phyloP scores from a whole-genome alignment of 2,329 filamentous ascomycete species.

The Aciculosporium take region DNA sequence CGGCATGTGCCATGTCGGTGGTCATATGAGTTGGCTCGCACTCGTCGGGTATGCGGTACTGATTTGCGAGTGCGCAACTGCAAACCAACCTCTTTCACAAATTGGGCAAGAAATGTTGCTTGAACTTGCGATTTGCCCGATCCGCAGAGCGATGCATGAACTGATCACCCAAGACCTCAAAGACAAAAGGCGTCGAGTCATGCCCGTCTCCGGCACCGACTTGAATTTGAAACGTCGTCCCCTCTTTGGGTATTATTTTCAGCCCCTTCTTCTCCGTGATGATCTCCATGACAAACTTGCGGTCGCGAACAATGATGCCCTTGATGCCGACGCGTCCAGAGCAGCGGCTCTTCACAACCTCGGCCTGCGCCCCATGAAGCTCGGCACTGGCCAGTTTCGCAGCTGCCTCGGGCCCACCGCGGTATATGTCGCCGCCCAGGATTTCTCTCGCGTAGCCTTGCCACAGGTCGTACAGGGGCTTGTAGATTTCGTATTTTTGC shows the following conservation, averaged over 20 bases:
- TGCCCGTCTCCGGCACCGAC: conserved; percentile 32
- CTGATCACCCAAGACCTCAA: conserved; percentile 79
- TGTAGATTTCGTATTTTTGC: conserved; percentile 54
- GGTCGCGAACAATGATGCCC: conserved; percentile 82
- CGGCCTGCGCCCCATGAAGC: conserved; percentile 72
- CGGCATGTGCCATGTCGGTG: too few species aligned
- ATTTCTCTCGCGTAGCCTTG: conserved; percentile 72
- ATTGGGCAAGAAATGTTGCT: conserved; percentile 52
- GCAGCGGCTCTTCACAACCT: conserved; percentile 72
- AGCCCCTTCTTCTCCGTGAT: conserved; percentile 56
- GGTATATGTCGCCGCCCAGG: conserved; percentile 45
- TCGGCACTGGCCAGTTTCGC: conserved; percentile 75
- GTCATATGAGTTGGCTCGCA: too few species aligned
- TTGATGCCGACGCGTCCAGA: conserved; percentile 66
- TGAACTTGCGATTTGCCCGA: conserved; percentile 83
- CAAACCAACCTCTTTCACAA: background rate
- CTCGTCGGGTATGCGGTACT: background rate
- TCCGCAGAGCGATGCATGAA: conserved; percentile 74
- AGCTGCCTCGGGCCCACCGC: conserved; percentile 43
- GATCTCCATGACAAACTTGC: conserved; percentile 73
- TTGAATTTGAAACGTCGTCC: conserved; percentile 68
- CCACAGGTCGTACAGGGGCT: conserved; percentile 69
- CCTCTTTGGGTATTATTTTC: conserved; percentile 79
- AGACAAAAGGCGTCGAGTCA: conserved; percentile 37
- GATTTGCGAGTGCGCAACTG: background rate